Conservation (phyloP, 177 flowering plant genomes). For the Tripterygium wilfordii region DNA sequence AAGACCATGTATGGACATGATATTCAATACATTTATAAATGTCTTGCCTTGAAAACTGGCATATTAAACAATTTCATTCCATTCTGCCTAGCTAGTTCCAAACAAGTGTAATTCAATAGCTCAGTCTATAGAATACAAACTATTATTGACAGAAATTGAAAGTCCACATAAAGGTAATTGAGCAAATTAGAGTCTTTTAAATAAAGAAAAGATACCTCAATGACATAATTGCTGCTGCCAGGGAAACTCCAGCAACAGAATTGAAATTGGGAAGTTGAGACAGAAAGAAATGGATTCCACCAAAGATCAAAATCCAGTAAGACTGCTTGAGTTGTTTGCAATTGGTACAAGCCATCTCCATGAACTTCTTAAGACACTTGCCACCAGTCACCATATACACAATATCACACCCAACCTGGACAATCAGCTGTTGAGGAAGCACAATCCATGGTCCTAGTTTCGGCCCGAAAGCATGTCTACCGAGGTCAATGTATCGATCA, state of each 20-base stretch:
- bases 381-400: slow-evolving; percentile 97
- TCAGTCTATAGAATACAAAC: no score
- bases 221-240: slow-evolving; percentile 91
- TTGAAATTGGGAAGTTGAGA: slow-evolving; percentile 89
- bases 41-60: no score
- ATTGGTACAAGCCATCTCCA: slow-evolving; percentile 61
- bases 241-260: slow-evolving; percentile 73
- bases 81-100: no score
- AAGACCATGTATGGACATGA: no score
- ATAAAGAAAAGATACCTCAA: slow-evolving; percentile 39
- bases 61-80: no score
- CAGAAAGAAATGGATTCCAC: slow-evolving; percentile 67
- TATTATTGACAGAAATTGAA: no score
- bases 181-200: background rate
- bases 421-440: slow-evolving; percentile 84
- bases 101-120: no score
- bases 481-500: slow-evolving; percentile 74
- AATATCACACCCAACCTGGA: slow-evolving; percentile 79
- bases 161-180: background rate
- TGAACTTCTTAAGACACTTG: slow-evolving; percentile 73
- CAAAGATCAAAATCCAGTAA: slow-evolving; percentile 85
- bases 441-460: slow-evolving; percentile 83
- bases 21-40: no score
- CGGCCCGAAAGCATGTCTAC: slow-evolving; percentile 71
- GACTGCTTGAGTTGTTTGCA: slow-evolving; percentile 61